Percentiles rank a stretch among this genome's conserved stretches.
Conservation (phyloP, 228 moss, liverwort and hornwort species). For the Sphagnum fallax region DNA sequence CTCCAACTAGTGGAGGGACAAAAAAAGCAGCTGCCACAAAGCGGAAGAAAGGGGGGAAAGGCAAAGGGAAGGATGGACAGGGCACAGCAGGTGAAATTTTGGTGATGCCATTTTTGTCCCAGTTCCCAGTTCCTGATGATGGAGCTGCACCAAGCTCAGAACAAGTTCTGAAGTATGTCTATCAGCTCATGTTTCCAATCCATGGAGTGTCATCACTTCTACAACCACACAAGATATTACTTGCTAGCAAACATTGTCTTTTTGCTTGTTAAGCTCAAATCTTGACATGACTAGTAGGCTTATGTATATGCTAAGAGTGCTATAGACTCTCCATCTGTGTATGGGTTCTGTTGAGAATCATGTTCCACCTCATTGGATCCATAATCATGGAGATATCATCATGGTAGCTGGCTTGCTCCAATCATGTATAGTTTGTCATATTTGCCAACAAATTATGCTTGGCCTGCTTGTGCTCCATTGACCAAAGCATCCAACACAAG, state of each 20-base stretch:
- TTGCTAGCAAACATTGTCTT: background rate
- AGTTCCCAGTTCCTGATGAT: constrained; percentile 69
- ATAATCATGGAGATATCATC: too few relatives aligned
- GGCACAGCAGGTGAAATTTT: constrained; percentile 82
- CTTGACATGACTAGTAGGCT: too few relatives aligned
- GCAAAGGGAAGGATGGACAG: constrained; percentile 62
- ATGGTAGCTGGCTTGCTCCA: too few relatives aligned
- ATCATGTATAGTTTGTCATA: too few relatives aligned
- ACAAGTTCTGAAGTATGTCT: constrained; percentile 52
- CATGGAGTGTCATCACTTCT: background rate
- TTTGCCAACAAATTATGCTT: too few relatives aligned
- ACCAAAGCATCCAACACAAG: too few relatives aligned
- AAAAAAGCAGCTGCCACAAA: constrained; percentile 75
- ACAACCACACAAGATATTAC: background rate
- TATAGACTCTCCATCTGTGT: too few relatives aligned
- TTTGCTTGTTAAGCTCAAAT: background rate
- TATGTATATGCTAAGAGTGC: too few relatives aligned
- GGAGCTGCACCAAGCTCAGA: constrained; percentile 55
- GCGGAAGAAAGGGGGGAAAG: constrained; percentile 80
- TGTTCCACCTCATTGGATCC: too few relatives aligned
- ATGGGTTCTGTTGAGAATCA: too few relatives aligned
- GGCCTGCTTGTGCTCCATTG: too few relatives aligned
- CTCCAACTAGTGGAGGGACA: constrained; percentile 48
- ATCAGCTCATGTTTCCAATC: background rate
- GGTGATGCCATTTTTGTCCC: constrained; percentile 84